These are phyloP conservation scores for Curvularia spicifera DNA, from an alignment of 2,329 filamentous ascomycete genomes.

Conservation along the genomic window DNA sequence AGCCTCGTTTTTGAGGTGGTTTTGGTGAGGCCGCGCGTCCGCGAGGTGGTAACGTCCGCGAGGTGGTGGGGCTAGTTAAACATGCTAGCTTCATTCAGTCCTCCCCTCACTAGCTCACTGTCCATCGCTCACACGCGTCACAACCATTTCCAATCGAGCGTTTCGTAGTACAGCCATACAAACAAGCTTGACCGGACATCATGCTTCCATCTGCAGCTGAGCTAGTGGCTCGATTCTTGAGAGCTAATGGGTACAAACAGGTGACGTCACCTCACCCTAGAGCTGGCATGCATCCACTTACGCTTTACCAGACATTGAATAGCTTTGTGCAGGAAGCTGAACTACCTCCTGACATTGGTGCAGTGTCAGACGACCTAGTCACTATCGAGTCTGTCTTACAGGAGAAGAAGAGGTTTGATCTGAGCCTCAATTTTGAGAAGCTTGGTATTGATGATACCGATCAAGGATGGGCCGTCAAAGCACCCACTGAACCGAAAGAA, in stretches of 20 bases:
- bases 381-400: slow-evolving; percentile 66
- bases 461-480: slow-evolving; percentile 54
- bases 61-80: too few species aligned
- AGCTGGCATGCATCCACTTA: slow-evolving; percentile 15
- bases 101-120: not conserved
- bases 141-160: not conserved
- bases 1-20: too few species aligned
- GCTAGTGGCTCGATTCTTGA: slow-evolving; percentile 52
- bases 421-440: slow-evolving; percentile 63
- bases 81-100: slow-evolving; percentile 6
- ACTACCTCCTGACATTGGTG: slow-evolving; percentile 59
- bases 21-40: too few species aligned
- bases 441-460: slow-evolving; percentile 54
- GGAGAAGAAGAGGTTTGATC: slow-evolving; percentile 65
- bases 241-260: slow-evolving; percentile 50
- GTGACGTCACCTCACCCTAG: slow-evolving; percentile 31
- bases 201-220: slow-evolving; percentile 51
- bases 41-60: too few species aligned
- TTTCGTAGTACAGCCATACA: not conserved
- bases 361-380: slow-evolving; percentile 52
- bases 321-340: slow-evolving; percentile 65
- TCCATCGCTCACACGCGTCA: not conserved
- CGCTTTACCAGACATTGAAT: slow-evolving; percentile 57
- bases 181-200: not conserved
- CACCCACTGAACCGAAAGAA: slow-evolving; percentile 54